Evolutionary conservation across 2,329 filamentous ascomycete species (phyloP).

Genomic region (Diaporthe sp.): DNA sequence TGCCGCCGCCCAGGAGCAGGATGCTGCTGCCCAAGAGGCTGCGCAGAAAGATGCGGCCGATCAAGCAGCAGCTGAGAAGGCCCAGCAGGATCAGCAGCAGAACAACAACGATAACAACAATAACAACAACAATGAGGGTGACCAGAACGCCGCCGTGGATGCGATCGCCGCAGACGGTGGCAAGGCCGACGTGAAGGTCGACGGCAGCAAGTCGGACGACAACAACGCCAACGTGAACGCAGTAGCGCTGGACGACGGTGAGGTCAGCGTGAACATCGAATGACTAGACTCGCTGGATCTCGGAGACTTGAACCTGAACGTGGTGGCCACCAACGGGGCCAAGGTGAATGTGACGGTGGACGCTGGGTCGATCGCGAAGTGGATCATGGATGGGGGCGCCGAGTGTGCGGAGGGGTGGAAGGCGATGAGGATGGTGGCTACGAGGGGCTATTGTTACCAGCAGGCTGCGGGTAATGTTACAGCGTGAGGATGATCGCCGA

Average conservation of each 20-base stretch:
- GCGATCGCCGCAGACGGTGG: not conserved
- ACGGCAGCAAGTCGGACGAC: not conserved
- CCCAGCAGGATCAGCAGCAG: not conserved
- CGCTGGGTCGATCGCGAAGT: conserved; percentile 14
- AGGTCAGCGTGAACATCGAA: conserved; percentile 10
- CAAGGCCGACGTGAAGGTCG: conserved; percentile 19
- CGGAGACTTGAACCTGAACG: conserved; percentile 10
- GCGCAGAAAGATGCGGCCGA: not conserved
- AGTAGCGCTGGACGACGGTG: conserved; percentile 4
- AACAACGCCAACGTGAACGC: conserved; percentile 28
- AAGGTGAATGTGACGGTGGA: conserved; percentile 17
- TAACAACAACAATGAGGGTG: not conserved
- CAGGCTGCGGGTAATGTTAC: conserved; percentile 2
- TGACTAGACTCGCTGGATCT: conserved; percentile 30
- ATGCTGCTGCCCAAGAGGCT: not conserved
- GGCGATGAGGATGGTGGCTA: conserved; percentile 19
- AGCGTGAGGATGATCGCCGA: not conserved
- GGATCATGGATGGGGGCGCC: not conserved
- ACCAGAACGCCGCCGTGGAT: not conserved
- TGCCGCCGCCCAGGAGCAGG: too few species aligned
- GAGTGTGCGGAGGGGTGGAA: conserved; percentile 12
- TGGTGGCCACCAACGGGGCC: conserved; percentile 7
- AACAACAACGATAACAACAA: not conserved
- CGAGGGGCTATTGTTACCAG: conserved; percentile 7
- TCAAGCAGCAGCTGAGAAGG: not conserved